These are phyloP conservation scores for Penicillium sp. DNA, from an alignment of 2,329 filamentous ascomycete genomes.

Conservation along the genomic window DNA sequence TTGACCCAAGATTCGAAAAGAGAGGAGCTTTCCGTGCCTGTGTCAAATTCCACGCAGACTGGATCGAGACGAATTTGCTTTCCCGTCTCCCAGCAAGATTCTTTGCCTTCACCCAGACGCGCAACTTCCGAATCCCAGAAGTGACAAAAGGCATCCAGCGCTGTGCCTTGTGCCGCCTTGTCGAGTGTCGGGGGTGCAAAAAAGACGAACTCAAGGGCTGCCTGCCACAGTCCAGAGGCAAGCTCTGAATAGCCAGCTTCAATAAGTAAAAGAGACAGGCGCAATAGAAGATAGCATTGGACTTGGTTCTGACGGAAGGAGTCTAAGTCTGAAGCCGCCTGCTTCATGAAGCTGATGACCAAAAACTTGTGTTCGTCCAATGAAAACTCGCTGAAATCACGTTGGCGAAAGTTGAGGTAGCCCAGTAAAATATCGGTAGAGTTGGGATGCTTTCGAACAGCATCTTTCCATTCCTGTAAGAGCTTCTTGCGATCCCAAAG, in stretches of 20 bases:
- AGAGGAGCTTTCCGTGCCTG: constrained; percentile 18
- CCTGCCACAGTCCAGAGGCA: constrained; percentile 77
- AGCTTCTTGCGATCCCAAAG: constrained; percentile 64
- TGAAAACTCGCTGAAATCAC: constrained; percentile 59
- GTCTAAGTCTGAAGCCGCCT: constrained; percentile 24
- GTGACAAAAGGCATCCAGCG: constrained; percentile 50
- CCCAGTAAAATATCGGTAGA: constrained; percentile 65
- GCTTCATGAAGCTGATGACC: constrained; percentile 53
- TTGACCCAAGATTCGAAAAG: constrained; percentile 43
- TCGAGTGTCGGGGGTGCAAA: constrained; percentile 46
- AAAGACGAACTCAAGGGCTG: constrained; percentile 65
- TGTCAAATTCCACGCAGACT: constrained; percentile 20
- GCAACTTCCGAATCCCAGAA: constrained; percentile 86
- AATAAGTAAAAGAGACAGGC: constrained; percentile 65
- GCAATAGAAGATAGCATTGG: constrained; percentile 65
- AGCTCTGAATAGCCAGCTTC: constrained; percentile 75
- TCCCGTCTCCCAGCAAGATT: constrained; percentile 60
- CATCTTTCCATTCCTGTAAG: constrained; percentile 59
- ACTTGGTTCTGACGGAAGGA: constrained; percentile 28
- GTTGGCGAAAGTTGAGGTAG: constrained; percentile 66
- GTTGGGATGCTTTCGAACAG: constrained; percentile 50
- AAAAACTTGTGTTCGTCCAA: constrained; percentile 60
- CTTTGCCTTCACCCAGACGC: constrained; percentile 67
- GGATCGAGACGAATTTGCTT: constrained; percentile 29
- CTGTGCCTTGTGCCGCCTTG: constrained; percentile 7